phyloP scores from a whole-genome alignment of 352 stramenopile species.

The Phytophthora multivora region DNA sequence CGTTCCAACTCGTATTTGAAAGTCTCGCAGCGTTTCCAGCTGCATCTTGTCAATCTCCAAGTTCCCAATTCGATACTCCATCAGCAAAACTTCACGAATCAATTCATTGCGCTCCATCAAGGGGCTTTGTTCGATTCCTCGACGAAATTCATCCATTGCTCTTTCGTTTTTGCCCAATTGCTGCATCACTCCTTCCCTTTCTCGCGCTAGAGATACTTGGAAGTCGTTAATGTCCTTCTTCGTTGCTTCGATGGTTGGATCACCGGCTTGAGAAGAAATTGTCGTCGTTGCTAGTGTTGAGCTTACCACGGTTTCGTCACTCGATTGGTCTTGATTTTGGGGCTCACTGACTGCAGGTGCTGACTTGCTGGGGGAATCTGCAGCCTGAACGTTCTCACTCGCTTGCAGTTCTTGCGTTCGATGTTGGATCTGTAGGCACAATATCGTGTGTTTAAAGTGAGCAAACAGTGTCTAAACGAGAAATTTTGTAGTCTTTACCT shows the following conservation, averaged over 20 bases:
- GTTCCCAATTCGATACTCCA: constrained; percentile 89
- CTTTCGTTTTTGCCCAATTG: constrained; percentile 39
- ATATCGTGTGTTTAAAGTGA: constrained; percentile 3
- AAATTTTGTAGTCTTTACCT: constrained; percentile 34
- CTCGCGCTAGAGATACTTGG: constrained; percentile 6
- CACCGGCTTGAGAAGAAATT: background rate
- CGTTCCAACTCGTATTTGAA: constrained; percentile 8
- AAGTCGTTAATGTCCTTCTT: constrained; percentile 6
- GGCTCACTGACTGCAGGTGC: background rate
- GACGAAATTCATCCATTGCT: constrained; percentile 68
- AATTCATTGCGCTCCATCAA: constrained; percentile 50
- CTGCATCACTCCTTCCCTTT: constrained; percentile 27
- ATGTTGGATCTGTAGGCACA: constrained; percentile 13
- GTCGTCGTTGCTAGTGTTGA: background rate
- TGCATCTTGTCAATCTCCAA: constrained; percentile 93
- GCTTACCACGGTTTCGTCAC: background rate
- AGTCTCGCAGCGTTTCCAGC: constrained; percentile 52
- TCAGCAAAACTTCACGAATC: constrained; percentile 67
- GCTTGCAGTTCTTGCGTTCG: constrained; percentile 11
- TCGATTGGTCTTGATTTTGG: constrained; percentile 4
- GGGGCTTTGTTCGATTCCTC: constrained; percentile 50
- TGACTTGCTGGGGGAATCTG: background rate
- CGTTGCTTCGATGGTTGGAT: background rate
- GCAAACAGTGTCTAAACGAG: background rate
- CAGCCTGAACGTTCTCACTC: background rate